A percentile compares a stretch with the other conserved stretches of the same genome.
Conservation (phyloP, 2,329 filamentous ascomycete genomes). For the Pseudogymnoascus sp. region DNA sequence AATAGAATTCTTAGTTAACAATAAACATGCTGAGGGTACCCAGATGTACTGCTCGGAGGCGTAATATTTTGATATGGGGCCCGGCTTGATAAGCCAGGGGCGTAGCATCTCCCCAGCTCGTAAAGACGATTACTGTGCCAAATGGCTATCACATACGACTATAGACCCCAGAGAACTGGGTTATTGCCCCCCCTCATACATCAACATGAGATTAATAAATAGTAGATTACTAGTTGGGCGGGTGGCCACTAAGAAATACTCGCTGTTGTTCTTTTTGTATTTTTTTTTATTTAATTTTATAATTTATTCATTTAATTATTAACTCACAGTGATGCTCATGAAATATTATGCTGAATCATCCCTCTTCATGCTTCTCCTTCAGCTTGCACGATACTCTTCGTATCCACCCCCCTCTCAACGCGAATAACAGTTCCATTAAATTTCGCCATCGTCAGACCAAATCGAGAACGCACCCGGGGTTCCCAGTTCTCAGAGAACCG, state of each 20-base stretch:
- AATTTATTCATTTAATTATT: background rate
- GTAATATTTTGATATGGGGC: background rate
- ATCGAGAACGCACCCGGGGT: constrained; percentile 30
- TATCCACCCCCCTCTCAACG: constrained; percentile 31
- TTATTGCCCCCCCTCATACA: too few relatives aligned
- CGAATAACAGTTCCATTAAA: constrained; percentile 34
- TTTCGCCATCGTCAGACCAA: constrained; percentile 34
- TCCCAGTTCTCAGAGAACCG: constrained; percentile 35
- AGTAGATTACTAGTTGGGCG: too few relatives aligned
- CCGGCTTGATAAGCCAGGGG: too few relatives aligned
- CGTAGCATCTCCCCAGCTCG: too few relatives aligned
- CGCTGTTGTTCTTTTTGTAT: background rate
- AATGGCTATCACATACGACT: too few relatives aligned
- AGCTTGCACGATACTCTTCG: background rate
- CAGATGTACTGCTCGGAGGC: background rate
- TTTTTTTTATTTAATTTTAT: background rate
- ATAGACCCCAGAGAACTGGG: too few relatives aligned
- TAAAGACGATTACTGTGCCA: too few relatives aligned
- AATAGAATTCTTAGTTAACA: background rate
- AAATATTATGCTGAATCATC: background rate
- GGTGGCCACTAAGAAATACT: background rate
- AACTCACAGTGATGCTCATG: background rate
- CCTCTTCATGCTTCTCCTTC: background rate
- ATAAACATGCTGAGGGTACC: background rate
- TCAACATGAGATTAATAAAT: too few relatives aligned